Conservation (phyloP, 139 green algal species). For the Micractinium conductrix region DNA sequence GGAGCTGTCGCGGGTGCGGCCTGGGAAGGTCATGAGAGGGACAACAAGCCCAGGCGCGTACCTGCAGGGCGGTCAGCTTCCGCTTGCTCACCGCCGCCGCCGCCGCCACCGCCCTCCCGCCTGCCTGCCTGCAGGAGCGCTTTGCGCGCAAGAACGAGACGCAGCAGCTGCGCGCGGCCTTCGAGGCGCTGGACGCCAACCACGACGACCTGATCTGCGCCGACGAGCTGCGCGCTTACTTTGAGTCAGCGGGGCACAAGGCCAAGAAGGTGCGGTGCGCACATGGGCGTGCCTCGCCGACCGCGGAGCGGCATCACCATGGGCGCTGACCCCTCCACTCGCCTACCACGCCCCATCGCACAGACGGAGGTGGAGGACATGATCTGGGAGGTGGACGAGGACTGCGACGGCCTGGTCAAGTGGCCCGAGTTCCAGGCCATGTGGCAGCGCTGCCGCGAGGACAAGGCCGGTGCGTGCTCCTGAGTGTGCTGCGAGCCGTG, state of each 20-base stretch:
- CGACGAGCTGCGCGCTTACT: conserved; percentile 81
- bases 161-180: conserved; percentile 80
- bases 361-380: conserved; percentile 92
- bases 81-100: background rate
- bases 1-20: conserved; percentile 2
- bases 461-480: conserved; percentile 63
- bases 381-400: conserved; percentile 99
- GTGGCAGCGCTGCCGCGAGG: conserved; percentile 84
- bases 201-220: conserved; percentile 83
- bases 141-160: conserved; percentile 89
- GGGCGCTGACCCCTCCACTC: background rate
- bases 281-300: background rate
- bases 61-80: too few species aligned
- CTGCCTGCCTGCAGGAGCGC: conserved; percentile 62
- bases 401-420: conserved; percentile 77
- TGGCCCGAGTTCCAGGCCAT: conserved; percentile 90
- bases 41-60: too few species aligned
- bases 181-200: conserved; percentile 86
- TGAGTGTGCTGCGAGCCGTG: too few species aligned
- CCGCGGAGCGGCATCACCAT: background rate
- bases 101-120: background rate
- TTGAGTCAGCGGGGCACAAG: conserved; percentile 77
- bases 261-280: conserved; percentile 57
- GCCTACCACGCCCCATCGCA: background rate
- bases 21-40: too few species aligned